phyloP scores from a whole-genome alignment of 129 eudicot genomes.

The Dittrichia graveolens region DNA sequence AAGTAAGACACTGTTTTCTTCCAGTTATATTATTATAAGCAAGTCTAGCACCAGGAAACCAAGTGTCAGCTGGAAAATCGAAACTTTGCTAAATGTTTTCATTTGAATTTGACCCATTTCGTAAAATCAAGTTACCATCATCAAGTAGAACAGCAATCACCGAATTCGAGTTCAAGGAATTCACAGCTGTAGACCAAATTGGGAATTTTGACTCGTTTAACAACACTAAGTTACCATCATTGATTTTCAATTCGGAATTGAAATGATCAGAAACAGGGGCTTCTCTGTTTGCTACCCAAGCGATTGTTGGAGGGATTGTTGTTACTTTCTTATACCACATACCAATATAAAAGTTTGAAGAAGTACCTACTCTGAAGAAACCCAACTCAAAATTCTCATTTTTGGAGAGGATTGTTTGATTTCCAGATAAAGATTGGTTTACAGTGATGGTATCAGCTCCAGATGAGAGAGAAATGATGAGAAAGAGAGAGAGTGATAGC shows the following conservation, averaged over 20 bases:
- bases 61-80: slow-evolving; percentile 55
- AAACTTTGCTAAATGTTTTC: slow-evolving; percentile 56
- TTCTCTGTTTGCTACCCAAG: slow-evolving; percentile 63
- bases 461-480: slow-evolving; percentile 1
- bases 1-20: slow-evolving; percentile 34
- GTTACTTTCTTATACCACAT: slow-evolving; percentile 44
- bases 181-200: slow-evolving; percentile 54
- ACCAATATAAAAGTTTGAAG: slow-evolving; percentile 49
- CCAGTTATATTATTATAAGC: slow-evolving; percentile 38
- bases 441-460: slow-evolving; percentile 42
- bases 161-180: slow-evolving; percentile 19
- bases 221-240: slow-evolving; percentile 50
- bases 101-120: slow-evolving; percentile 22
- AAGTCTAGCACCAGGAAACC: slow-evolving; percentile 51
- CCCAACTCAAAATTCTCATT: slow-evolving; percentile 47
- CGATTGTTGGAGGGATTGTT: slow-evolving; percentile 25
- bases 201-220: slow-evolving; percentile 31
- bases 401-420: slow-evolving; percentile 43
- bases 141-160: slow-evolving; percentile 42
- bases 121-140: slow-evolving; percentile 48
- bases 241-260: slow-evolving; percentile 39
- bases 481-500: slow-evolving; percentile 15
- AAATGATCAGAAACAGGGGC: slow-evolving; percentile 40
- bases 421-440: slow-evolving; percentile 44
- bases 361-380: slow-evolving; percentile 52